Base-by-base conservation (phyloP, 2,329 filamentous ascomycete species). In the Sporothrix curviconia region DNA sequence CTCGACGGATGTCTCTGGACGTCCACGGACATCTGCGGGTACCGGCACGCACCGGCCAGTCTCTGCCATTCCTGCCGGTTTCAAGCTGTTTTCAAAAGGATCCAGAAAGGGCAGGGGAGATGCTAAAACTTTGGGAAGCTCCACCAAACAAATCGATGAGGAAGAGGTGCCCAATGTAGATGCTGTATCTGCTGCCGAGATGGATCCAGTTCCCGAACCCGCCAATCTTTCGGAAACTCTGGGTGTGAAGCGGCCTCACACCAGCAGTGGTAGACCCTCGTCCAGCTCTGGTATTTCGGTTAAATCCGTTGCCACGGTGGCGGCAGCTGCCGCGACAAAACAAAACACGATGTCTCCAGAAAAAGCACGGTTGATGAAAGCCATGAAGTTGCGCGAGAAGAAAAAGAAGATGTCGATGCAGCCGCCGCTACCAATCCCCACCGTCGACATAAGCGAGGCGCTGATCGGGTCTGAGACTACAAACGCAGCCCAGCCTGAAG, bases 341-440 rank as follows among this genome's bases (percentile, higher is more conserved):
- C 68, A 76, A 63, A 68, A 73, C 70, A 65, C 77, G 69, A 87
- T 95, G 66, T 90, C 90, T 1, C 89, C 90, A 0, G 94, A 99
- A 70, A 97, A 95, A 74, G 84, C 89, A 60, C 82, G 94, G 56
- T 76, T 99, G 61, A 92, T 96, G 89, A 96, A 95, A 74, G 94
- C 94, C 7, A 80, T 96, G 74, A 89, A 96, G 71, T 72, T 96
- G 64, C 82, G 92, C 54, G 94, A 95, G 71, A 90, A 88, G 72
- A 91, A 90, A 70, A 84, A 75, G 68, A 75, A 73, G 71, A 70
- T 70, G 67, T 70, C 64, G 58, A 62, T 66, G 43, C 67, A 68
- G 39, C 61, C 68, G n/a, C 39, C 67, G 14, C 56, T 65, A 6
- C 62, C 66, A 11, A 58, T 66, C 11, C 64, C 67, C 32, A 60